Percentiles rank a stretch among this genome's conserved stretches.
Evolutionary conservation across 2,329 filamentous ascomycete species (phyloP).

Genomic region (Dothistroma septosporum): DNA sequence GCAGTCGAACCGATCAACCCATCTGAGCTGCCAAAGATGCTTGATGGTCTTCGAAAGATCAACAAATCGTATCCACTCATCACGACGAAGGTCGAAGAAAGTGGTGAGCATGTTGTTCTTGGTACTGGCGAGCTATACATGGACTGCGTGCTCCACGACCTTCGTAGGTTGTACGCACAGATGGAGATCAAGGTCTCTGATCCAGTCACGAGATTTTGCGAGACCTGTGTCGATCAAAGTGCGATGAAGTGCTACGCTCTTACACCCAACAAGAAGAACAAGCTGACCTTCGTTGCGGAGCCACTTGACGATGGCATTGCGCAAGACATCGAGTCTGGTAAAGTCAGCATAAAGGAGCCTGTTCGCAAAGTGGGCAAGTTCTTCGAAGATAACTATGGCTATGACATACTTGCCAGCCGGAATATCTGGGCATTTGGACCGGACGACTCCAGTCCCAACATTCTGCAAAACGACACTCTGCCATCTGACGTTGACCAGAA

Average conservation of each 20-base stretch:
- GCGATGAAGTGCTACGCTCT: conserved; percentile 97
- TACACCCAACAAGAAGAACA: conserved; percentile 99
- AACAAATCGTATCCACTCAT: conserved; percentile 97
- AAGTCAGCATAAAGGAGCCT: conserved; percentile 87
- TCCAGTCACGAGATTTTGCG: conserved; percentile 93
- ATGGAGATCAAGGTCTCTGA: conserved; percentile 99
- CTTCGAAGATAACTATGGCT: conserved; percentile 95
- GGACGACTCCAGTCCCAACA: conserved; percentile 90
- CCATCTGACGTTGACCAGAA: conserved; percentile 94
- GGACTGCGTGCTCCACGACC: conserved; percentile 95
- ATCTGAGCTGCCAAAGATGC: conserved; percentile 96
- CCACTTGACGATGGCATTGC: conserved; percentile 92
- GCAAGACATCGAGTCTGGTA: conserved; percentile 86
- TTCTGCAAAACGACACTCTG: conserved; percentile 92
- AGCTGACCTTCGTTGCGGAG: conserved; percentile 97
- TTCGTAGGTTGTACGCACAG: conserved; percentile 88
- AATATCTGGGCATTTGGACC: conserved; percentile 99
- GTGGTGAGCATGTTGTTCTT: conserved; percentile 89
- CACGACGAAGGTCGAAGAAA: conserved; percentile 96
- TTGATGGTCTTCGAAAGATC: conserved; percentile 91
- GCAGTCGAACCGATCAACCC: conserved; percentile 98
- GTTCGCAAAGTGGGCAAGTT: conserved; percentile 91
- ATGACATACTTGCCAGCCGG: conserved; percentile 87
- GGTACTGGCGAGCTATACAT: conserved; percentile 99
- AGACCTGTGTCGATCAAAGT: conserved; percentile 95